A percentile compares a stretch with the other conserved stretches of the same genome.
These are phyloP conservation scores for Pseudocercospora musae DNA, from an alignment of 2,329 filamentous ascomycete genomes.

Conservation along the genomic window DNA sequence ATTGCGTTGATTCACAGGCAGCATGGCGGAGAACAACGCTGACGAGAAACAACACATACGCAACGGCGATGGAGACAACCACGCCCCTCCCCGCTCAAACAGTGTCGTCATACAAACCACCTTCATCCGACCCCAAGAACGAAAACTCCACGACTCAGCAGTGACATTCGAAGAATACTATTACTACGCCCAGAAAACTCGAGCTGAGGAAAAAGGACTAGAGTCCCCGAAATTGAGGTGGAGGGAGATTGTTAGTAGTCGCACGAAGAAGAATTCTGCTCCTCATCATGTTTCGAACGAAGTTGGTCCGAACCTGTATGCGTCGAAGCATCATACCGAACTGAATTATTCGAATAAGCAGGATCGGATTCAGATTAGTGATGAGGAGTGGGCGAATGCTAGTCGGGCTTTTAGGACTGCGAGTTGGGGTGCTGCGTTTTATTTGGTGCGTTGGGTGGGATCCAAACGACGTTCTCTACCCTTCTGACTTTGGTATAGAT, in stretches of 20 bases:
- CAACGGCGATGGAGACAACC: not conserved
- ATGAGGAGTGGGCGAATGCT: constrained; percentile 37
- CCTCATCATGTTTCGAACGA: constrained; percentile 5
- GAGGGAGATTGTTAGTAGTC: constrained; percentile 17
- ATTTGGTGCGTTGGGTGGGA: constrained; percentile 27
- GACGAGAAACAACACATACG: not conserved
- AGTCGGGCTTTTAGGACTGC: constrained; percentile 37
- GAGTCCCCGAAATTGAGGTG: constrained; percentile 19
- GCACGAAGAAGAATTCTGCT: constrained; percentile 12
- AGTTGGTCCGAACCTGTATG: not conserved
- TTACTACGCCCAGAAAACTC: constrained; percentile 27
- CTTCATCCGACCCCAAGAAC: constrained; percentile 30
- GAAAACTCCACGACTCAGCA: constrained; percentile 29
- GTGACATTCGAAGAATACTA: constrained; percentile 30
- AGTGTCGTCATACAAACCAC: not conserved
- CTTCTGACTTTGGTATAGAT: constrained; percentile 23
- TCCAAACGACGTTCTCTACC: not conserved
- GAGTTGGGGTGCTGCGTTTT: constrained; percentile 40
- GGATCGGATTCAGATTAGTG: constrained; percentile 23
- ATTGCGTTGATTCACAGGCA: not conserved
- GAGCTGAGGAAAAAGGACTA: constrained; percentile 20
- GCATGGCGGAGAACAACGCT: not conserved
- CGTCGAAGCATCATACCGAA: constrained; percentile 5
- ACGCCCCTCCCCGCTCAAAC: not conserved
- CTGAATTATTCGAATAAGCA: constrained; percentile 18